A percentile compares a stretch with the other conserved stretches of the same genome.
Conservation (phyloP, 2,329 filamentous ascomycete species). For the Elsinoe batatas region DNA sequence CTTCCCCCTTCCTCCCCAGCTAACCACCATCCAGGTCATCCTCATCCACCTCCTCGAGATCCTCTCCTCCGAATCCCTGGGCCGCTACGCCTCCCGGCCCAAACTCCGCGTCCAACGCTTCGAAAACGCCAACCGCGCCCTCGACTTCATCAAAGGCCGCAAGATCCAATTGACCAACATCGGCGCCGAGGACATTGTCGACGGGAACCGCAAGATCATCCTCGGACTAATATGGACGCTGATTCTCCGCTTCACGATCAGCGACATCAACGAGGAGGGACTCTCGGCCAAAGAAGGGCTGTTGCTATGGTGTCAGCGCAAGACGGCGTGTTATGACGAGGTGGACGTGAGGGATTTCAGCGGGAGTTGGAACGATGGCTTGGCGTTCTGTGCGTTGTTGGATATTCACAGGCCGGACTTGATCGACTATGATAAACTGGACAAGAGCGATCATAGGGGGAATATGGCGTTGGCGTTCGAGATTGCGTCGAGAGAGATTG, state of each 20-base stretch:
- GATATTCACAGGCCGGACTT: constrained; percentile 96
- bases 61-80: constrained; percentile 85
- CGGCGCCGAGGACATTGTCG: constrained; percentile 93
- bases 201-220: constrained; percentile 96
- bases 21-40: constrained; percentile 52
- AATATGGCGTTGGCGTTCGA: constrained; percentile 99
- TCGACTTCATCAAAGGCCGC: constrained; percentile 83
- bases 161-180: constrained; percentile 98
- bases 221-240: constrained; percentile 96
- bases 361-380: constrained; percentile 89
- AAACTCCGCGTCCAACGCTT: constrained; percentile 94
- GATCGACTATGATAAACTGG: constrained; percentile 90
- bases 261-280: constrained; percentile 95
- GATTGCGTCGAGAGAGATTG: constrained; percentile 90
- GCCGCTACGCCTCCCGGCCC: constrained; percentile 90
- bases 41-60: constrained; percentile 97
- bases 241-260: constrained; percentile 96
- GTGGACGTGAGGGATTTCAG: constrained; percentile 95
- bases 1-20: neutral
- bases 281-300: constrained; percentile 96
- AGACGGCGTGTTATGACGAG: constrained; percentile 96
- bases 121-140: constrained; percentile 92
- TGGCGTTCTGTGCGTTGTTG: constrained; percentile 90
- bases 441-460: constrained; percentile 86
- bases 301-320: constrained; percentile 92